Evolutionary conservation across 73 alveolate species (phyloP).

Genomic region (Tetrahymena malaccensis): DNA sequence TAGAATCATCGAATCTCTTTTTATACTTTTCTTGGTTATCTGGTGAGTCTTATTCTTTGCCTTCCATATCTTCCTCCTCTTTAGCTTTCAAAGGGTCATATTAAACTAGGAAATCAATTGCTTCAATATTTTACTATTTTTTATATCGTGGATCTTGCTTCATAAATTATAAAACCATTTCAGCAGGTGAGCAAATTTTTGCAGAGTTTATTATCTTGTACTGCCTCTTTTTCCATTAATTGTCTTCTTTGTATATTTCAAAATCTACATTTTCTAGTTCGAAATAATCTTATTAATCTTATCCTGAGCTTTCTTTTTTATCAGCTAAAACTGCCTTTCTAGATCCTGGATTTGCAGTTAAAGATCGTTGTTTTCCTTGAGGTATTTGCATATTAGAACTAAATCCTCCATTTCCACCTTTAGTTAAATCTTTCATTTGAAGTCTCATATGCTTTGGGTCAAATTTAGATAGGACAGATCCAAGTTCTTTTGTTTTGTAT

Average conservation of each 20-base stretch:
- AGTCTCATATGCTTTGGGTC: background rate
- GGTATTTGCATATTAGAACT: background rate
- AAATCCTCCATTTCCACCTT: background rate
- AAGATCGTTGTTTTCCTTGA: background rate
- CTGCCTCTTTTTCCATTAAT: background rate
- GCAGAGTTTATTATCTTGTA: background rate
- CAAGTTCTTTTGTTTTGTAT: background rate
- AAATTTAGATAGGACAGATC: background rate
- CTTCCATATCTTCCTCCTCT: background rate
- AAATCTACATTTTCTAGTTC: background rate
- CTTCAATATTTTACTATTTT: background rate
- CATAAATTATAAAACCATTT: background rate
- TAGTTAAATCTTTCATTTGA: background rate
- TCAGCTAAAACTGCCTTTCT: background rate
- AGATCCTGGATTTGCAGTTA: background rate
- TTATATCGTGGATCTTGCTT: background rate
- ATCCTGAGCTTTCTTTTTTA: background rate
- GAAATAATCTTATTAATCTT: background rate
- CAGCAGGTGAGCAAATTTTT: background rate
- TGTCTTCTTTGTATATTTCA: background rate
- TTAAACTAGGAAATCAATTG: background rate
- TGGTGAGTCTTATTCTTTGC: background rate
- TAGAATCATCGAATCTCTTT: background rate
- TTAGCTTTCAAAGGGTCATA: background rate
- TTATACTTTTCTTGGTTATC: background rate